Percentiles rank a stretch among this genome's conserved stretches.
Conservation (phyloP, 306 rosid genomes). For the Casuarina cunninghamiana region DNA sequence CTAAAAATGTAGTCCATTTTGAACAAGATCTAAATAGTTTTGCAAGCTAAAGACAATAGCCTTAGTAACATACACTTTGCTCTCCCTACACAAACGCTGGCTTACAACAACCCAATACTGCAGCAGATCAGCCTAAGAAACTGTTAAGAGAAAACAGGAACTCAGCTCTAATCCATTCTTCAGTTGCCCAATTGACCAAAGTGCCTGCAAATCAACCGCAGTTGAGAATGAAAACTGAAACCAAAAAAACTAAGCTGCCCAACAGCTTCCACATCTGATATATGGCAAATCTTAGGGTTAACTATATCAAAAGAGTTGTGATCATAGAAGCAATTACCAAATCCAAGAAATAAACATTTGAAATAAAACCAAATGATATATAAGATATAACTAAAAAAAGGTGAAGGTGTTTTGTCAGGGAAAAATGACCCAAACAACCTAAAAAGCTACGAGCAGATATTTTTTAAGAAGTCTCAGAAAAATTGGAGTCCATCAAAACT, state of each 20-base stretch:
- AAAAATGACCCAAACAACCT: not conserved
- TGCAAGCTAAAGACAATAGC: conserved; percentile 39
- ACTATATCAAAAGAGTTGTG: conserved; percentile 4
- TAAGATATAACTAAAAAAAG: not conserved
- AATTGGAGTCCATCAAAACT: conserved; percentile 2
- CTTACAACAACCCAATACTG: conserved; percentile 42
- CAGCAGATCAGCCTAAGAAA: conserved; percentile 39
- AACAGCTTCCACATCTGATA: conserved; percentile 41
- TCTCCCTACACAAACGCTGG: conserved; percentile 44
- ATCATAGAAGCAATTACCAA: not conserved
- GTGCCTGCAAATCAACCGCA: conserved; percentile 55
- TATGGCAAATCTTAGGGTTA: conserved; percentile 32
- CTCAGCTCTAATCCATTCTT: conserved; percentile 39
- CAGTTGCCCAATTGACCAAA: conserved; percentile 34
- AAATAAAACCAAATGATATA: not conserved
- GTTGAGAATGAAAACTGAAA: conserved; percentile 45
- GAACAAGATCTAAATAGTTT: conserved; percentile 34
- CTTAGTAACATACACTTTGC: conserved; percentile 40
- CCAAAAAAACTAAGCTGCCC: conserved; percentile 39
- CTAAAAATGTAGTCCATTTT: conserved; percentile 40
- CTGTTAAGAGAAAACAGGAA: conserved; percentile 42
- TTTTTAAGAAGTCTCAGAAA: not conserved
- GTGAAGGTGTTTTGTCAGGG: not conserved
- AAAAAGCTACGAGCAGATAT: not conserved
- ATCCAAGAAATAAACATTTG: not conserved